Percentiles rank a stretch among this genome's conserved stretches.
Conservation (phyloP, 176 grass and related monocot genomes). For the Oryza meyeriana region DNA sequence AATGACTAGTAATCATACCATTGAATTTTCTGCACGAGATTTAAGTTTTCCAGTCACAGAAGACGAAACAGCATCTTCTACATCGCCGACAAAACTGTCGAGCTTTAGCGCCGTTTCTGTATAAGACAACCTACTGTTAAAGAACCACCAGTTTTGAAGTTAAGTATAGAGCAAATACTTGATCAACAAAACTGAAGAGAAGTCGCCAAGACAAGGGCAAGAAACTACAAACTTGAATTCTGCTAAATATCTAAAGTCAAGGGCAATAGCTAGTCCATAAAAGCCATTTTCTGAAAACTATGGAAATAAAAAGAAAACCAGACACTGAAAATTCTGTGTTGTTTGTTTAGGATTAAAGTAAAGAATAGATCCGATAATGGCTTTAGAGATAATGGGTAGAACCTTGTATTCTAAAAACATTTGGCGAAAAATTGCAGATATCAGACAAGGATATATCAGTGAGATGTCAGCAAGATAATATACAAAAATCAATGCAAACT, state of each 20-base stretch:
- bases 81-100: constrained; percentile 74
- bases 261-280: neutral
- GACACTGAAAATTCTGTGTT: neutral
- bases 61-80: constrained; percentile 82
- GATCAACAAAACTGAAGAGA: neutral
- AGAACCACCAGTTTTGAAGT: constrained; percentile 29
- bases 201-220: neutral
- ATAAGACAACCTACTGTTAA: constrained; percentile 46
- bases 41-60: constrained; percentile 73
- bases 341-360: constrained; percentile 18
- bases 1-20: constrained; percentile 52
- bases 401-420: neutral
- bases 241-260: constrained; percentile 7
- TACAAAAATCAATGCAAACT: neutral
- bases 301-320: neutral
- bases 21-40: constrained; percentile 45
- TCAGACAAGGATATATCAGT: neutral
- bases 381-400: neutral
- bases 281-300: neutral
- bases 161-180: constrained; percentile 25
- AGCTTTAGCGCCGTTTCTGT: constrained; percentile 88
- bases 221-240: neutral
- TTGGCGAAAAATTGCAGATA: neutral
- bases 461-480: neutral
- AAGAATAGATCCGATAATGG: neutral